Evolutionary conservation across 139 green algal species (phyloP), one percentile per base, ranked within the genome.

Genomic region (Microglena sp.): DNA sequence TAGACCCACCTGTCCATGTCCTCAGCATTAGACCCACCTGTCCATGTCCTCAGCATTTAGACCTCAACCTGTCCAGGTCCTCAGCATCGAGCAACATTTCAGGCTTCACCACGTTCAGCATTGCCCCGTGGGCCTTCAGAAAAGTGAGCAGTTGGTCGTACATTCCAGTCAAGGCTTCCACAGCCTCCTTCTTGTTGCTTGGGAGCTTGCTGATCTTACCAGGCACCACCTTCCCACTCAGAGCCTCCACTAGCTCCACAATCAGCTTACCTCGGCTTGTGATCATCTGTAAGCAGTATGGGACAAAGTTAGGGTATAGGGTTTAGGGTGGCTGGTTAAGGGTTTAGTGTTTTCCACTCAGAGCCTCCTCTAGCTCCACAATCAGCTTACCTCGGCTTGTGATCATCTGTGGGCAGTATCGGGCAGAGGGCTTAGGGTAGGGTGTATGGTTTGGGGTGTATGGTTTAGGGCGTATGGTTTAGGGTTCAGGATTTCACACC

Each of bases 101-200:
- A 6, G 87, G 80, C 71, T 87, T 90, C 8, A 91, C 78, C 6
- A 72, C 55, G 61, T 89, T 90, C 3, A 91, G 71, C 60, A 89
- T 68, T 28, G 71, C 84, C 29, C 84, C 84, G 44, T 86, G 71
- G n/a, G n/a, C n/a, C 70, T 86, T 85, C 27, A 89, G 73, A 65
- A 79, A 80, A 27, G 64, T 67, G 33, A 90, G 68, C 32, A 87
- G 43, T 18, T 69, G 70, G 8, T 89, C 79, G 59, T 79, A 86
- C 33, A 74, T 45, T 24, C 30, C 45, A 46, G 88, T 60, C 55
- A 87, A 60, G 65, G 85, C 74, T 50, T 75, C 60, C 1, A 79
- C 74, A 15, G 71, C 77, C 32, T 87, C 76, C 30, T 71, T 78
- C 53, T 73, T 73, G 64, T 79, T 79, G 60, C 33, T 64, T 46